Percentiles rank a stretch among this genome's conserved stretches.
phyloP scores from a whole-genome alignment of 352 stramenopile species.

The Phytopythium ostracodes region DNA sequence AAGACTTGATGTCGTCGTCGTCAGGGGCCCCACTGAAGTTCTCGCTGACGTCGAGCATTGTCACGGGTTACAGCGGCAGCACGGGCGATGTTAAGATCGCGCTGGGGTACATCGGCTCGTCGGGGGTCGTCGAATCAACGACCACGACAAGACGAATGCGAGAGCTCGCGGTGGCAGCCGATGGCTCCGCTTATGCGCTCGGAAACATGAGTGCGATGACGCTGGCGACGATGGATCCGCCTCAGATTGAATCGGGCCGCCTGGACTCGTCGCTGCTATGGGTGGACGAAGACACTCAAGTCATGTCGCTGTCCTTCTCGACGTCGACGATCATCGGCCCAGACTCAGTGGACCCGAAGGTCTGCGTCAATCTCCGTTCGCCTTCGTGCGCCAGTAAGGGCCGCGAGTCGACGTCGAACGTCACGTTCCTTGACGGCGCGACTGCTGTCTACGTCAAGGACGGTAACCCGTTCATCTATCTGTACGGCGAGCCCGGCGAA shows the following conservation, averaged over 20 bases:
- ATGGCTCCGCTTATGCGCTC: slow-evolving; percentile 13
- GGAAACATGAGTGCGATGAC: slow-evolving; percentile 40
- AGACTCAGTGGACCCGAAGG: slow-evolving; percentile 54
- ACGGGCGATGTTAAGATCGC: slow-evolving; percentile 44
- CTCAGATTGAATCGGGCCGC: slow-evolving; percentile 28
- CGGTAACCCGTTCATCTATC: slow-evolving; percentile 72
- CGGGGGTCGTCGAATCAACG: slow-evolving; percentile 29
- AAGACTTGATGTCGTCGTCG: slow-evolving; percentile 40
- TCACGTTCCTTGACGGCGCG: slow-evolving; percentile 36
- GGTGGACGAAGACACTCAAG: slow-evolving; percentile 62
- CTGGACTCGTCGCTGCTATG: slow-evolving; percentile 75
- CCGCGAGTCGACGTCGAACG: slow-evolving; percentile 32
- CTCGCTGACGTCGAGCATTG: slow-evolving; percentile 49
- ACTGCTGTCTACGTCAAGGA: slow-evolving; percentile 62
- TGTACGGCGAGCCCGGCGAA: slow-evolving; percentile 57
- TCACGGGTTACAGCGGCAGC: slow-evolving; percentile 40
- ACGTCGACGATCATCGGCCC: slow-evolving; percentile 68
- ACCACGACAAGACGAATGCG: slow-evolving; percentile 30
- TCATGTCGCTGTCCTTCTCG: slow-evolving; percentile 71
- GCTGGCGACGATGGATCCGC: slow-evolving; percentile 59
- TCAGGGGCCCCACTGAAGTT: slow-evolving; percentile 54
- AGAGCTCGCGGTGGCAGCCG: slow-evolving; percentile 38
- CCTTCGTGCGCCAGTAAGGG: slow-evolving; percentile 47
- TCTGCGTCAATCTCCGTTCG: slow-evolving; percentile 66
- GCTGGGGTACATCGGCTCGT: slow-evolving; percentile 49